phyloP scores from a whole-genome alignment of 805 yeast genomes.

The Candida lessepsii region DNA sequence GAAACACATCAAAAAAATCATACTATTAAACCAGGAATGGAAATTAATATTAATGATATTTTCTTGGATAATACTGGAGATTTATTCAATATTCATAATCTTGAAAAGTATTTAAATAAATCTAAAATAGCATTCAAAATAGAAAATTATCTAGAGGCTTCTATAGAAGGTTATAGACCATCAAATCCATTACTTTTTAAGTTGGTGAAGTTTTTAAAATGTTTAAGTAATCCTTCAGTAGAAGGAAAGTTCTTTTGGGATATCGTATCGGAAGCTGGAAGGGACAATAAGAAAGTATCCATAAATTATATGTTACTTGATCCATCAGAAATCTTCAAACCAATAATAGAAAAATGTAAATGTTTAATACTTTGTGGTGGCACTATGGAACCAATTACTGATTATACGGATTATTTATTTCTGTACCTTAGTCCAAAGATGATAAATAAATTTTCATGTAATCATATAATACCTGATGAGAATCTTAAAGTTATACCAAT shows the following conservation, averaged over 20 bases:
- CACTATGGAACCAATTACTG: slow-evolving; percentile 88
- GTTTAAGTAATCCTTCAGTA: slow-evolving; percentile 67
- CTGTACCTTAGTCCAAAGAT: slow-evolving; percentile 46
- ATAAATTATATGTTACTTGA: slow-evolving; percentile 75
- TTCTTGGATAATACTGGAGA: slow-evolving; percentile 65
- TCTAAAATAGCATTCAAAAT: slow-evolving; percentile 84
- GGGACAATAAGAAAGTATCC: slow-evolving; percentile 22
- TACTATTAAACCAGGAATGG: slow-evolving; percentile 49
- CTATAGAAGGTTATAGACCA: slow-evolving; percentile 12
- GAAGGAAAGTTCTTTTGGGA: slow-evolving; percentile 83
- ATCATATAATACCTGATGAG: slow-evolving; percentile 74
- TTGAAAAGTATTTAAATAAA: slow-evolving; percentile 59
- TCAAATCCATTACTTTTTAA: slow-evolving; percentile 62
- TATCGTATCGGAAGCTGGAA: slow-evolving; percentile 17
- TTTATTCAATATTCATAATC: slow-evolving; percentile 62
- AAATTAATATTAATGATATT: slow-evolving; percentile 50
- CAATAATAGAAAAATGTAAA: slow-evolving; percentile 59
- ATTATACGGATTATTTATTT: slow-evolving; percentile 62
- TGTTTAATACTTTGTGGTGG: slow-evolving; percentile 90
- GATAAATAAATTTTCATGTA: slow-evolving; percentile 65
- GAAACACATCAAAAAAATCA: slow-evolving; percentile 22
- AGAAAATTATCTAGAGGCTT: slow-evolving; percentile 59
- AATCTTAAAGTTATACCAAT: slow-evolving; percentile 65
- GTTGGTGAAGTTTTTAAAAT: slow-evolving; percentile 60
- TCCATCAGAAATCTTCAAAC: slow-evolving; percentile 69